Conservation (phyloP, 2,329 filamentous ascomycete genomes). For the Neofusicoccum laricinum region DNA sequence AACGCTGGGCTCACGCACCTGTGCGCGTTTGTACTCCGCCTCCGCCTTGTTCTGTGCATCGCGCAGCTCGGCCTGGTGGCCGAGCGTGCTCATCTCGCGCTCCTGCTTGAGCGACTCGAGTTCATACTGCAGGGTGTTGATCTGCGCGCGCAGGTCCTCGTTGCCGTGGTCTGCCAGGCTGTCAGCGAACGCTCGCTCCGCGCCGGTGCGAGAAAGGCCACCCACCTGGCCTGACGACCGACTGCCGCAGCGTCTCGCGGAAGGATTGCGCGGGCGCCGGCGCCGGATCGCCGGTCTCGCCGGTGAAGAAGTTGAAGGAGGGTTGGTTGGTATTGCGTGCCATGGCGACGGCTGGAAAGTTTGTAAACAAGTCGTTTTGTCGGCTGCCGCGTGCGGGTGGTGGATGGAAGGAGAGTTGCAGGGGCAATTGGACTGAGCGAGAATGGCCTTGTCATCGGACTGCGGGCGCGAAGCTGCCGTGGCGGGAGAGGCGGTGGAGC, state of each 20-base stretch:
- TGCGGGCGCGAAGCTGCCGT: neutral
- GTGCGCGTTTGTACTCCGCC: constrained; percentile 71
- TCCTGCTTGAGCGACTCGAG: constrained; percentile 85
- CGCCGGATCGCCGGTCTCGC: constrained; percentile 40
- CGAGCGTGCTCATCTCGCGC: constrained; percentile 72
- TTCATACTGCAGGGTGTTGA: constrained; percentile 85
- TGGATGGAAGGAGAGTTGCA: neutral
- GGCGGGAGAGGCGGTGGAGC: neutral
- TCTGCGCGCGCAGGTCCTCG: constrained; percentile 83
- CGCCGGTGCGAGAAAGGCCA: neutral
- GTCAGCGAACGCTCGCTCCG: constrained; percentile 7
- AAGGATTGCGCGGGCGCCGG: constrained; percentile 32
- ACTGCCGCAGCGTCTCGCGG: constrained; percentile 45
- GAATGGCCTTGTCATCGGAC: neutral
- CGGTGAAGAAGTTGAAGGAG: constrained; percentile 48
- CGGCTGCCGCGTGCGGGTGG: neutral
- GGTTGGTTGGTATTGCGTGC: constrained; percentile 36
- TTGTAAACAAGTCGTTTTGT: constrained; percentile 1
- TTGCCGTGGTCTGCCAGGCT: constrained; percentile 43
- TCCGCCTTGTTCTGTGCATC: constrained; percentile 79
- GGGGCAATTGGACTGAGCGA: neutral
- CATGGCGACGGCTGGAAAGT: constrained; percentile 12
- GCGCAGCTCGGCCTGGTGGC: constrained; percentile 79
- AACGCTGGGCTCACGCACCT: constrained; percentile 37
- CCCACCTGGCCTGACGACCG: constrained; percentile 33